Base-by-base conservation (phyloP, 768 basidiomycete genomes). In the Udeniomyces megalosporus region DNA sequence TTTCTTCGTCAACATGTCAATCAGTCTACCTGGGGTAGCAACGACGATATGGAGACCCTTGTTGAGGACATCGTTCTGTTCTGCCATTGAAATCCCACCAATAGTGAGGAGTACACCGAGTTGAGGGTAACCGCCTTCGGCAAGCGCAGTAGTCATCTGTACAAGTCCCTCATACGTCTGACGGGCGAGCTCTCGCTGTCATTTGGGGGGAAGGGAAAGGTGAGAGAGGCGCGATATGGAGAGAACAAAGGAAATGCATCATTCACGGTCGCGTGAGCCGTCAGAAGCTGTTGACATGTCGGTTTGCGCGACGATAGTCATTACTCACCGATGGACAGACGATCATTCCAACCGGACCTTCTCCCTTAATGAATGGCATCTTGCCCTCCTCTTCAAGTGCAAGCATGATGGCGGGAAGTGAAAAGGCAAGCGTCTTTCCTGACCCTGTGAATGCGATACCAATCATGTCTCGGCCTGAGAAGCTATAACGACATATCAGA, bases 391-490 rank as follows among this genome's bases (percentile, higher is more conserved):
- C 90, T 76, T 97, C 93, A 17, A 93, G 78, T 1, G 91, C 86
- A 67, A 87, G 78, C 95, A 99, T 97, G 67, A 97, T 91, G 28
- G 96, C 78, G 2, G 95, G 95, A n/a, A 99, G 77, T 67, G 90
- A 93, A 75, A 99, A 99, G 0, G 92, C 85, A n/a, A 99, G 81
- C 0, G 95, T 99, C 76, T 99, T 99, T 17, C 95, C 95, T 0
- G 93, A 97, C 44, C 95, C 95, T 28, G 95, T 99, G 75, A 97
- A 97, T 3, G 95, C 95, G 67, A 99, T 97, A 22, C 95, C 95
- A 66, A 97, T 99, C 76, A 97, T 85, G 72, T 99, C 95, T 66
- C 95, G 82, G 44, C 95, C 95, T 55, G 90, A 77, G 73, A 97
- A 96, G 35, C 90, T 91, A 70, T 26, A n/a, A 3, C 2, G 44